Evolutionary conservation across 805 yeast genomes (phyloP), one percentile per base, ranked within the genome.

Genomic region (Kluyveromyces siamensis): DNA sequence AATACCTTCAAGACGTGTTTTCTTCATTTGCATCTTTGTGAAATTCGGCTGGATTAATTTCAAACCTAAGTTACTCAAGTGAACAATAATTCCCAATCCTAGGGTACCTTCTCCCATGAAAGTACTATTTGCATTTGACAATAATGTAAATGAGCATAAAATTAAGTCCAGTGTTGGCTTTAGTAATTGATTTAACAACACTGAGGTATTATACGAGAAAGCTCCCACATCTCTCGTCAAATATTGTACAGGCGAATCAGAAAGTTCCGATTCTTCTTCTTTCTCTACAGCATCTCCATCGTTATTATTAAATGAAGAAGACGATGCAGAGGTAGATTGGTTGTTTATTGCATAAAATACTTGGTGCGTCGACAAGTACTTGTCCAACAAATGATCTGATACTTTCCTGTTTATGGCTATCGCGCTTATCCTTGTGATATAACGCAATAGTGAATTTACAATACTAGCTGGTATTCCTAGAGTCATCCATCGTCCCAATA

Each of bases 41-140:
- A 90, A 90, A 44, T 93, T 93, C 17, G 98, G 98, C 3, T 96
- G 87, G 56, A 89, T 79, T 46, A 86, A 71, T 55, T 83, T 76
- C 56, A 90, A 69, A 38, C 84, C 69, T 27, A 81, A 73, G 2
- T 96, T 87, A 35, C 96, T 87, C 35, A 83, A 66, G 61, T 87
- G 93, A 3, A 95, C 88, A 47, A 90, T 71, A 43, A 87, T 59
- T 1, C 96, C 96, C 30, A 90, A 72, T 2, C 85, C 76, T 44
- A 90, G 62, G 0, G 88, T 84, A 6, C 90, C 90, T 65, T 85
- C 95, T 5, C 90, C 74, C 59, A 72, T 70, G 44, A 71, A 70
- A 21, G 65, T 61, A 44, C 69, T 67, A 17, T 68, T 69, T 2
- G 53, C 50, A 68, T 74, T 57, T 45, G 71, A 75, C 18, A 85